These are phyloP conservation scores for Colletotrichum sublineola DNA, from an alignment of 2,329 filamentous ascomycete genomes.

Conservation along the genomic window DNA sequence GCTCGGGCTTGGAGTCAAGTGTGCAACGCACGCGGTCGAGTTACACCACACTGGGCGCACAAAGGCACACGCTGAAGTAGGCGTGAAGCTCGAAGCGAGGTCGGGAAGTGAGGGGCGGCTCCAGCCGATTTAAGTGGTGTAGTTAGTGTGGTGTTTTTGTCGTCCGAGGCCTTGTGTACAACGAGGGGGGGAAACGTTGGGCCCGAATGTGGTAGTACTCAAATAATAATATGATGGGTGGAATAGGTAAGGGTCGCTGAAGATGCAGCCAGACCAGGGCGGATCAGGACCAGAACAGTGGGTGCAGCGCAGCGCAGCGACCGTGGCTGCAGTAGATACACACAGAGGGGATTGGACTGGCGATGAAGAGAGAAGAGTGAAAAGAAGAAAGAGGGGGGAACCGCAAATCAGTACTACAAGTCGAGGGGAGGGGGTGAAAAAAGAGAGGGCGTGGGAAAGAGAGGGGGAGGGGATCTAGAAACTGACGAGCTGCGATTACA, in stretches of 20 bases:
- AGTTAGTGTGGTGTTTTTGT: constrained; percentile 31
- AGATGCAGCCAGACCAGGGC: constrained; percentile 41
- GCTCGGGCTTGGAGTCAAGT: constrained; percentile 24
- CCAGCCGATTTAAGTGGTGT: constrained; percentile 35
- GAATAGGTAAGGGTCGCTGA: constrained; percentile 30
- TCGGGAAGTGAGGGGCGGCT: constrained; percentile 29
- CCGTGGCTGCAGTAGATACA: constrained; percentile 10
- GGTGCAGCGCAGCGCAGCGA: constrained; percentile 33
- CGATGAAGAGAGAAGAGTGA: constrained; percentile 33
- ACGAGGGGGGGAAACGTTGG: constrained; percentile 17
- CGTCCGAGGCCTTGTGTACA: constrained; percentile 33
- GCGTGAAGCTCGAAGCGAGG: constrained; percentile 38
- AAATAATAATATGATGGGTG: constrained; percentile 33
- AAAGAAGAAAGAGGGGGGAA: constrained; percentile 12
- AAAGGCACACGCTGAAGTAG: constrained; percentile 20
- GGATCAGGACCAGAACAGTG: constrained; percentile 37
- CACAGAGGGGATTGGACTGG: constrained; percentile 22
- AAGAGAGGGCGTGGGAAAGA: constrained; percentile 6
- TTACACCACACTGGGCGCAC: constrained; percentile 33
- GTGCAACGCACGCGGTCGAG: constrained; percentile 33
- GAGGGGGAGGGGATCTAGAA: constrained; percentile 14
- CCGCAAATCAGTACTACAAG: background rate
- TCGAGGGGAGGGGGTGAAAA: background rate
- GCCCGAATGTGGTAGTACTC: constrained; percentile 30
- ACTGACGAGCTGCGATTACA: constrained; percentile 38